phyloP scores from a whole-genome alignment of 257 asterid species.

The Capsicum pubescens region DNA sequence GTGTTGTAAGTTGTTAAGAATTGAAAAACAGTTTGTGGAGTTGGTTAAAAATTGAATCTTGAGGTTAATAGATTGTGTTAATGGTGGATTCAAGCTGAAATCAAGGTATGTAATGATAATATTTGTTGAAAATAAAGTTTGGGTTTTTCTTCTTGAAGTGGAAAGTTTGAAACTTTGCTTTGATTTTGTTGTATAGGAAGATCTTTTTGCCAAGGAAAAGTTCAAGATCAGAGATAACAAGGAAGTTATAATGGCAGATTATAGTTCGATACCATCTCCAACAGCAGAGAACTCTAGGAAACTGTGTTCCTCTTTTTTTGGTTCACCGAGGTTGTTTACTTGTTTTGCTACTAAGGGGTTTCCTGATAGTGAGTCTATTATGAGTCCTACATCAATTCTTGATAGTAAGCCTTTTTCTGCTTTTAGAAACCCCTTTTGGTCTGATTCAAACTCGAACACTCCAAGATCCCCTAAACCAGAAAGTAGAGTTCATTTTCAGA shows the following conservation, averaged over 20 bases:
- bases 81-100: conserved; percentile 27
- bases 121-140: conserved; percentile 33
- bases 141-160: conserved; percentile 29
- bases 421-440: conserved; percentile 55
- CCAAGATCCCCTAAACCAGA: conserved; percentile 54
- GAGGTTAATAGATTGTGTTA: conserved; percentile 5
- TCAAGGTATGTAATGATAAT: conserved; percentile 5
- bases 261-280: conserved; percentile 47
- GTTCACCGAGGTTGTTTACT: conserved; percentile 68
- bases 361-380: conserved; percentile 56
- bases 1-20: neutral
- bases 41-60: conserved; percentile 30
- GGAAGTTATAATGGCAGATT: conserved; percentile 63
- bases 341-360: conserved; percentile 51
- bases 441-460: conserved; percentile 40
- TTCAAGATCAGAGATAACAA: conserved; percentile 27
- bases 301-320: conserved; percentile 56
- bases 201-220: conserved; percentile 35
- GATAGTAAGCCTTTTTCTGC: conserved; percentile 55
- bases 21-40: neutral
- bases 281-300: conserved; percentile 48
- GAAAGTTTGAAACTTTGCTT: conserved; percentile 28
- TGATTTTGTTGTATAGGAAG: conserved; percentile 31
- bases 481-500: conserved; percentile 53
- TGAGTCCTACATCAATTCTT: conserved; percentile 84